Percentiles rank a stretch among this genome's conserved stretches.
Evolutionary conservation across 73 alveolate species (phyloP).

Genomic region (Uronychia binucleata): DNA sequence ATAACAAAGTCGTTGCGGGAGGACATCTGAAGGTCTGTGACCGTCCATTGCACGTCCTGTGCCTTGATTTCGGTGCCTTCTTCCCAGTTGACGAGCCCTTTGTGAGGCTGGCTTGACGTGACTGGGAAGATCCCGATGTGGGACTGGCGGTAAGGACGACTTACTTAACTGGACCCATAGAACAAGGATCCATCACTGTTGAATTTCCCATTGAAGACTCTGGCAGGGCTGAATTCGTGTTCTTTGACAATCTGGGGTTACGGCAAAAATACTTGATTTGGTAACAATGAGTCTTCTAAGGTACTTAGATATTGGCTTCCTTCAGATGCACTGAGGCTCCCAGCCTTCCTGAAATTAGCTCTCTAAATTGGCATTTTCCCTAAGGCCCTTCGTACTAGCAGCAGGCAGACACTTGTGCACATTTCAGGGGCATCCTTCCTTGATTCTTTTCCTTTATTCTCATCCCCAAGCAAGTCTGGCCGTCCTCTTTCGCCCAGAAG

Average conservation of each 20-base stretch:
- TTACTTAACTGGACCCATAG: background rate
- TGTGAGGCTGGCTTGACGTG: background rate
- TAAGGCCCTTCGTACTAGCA: too few species aligned
- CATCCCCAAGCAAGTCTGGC: too few species aligned
- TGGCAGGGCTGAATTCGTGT: background rate
- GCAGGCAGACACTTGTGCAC: too few species aligned
- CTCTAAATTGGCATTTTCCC: too few species aligned
- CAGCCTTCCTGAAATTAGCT: too few species aligned
- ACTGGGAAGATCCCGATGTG: background rate
- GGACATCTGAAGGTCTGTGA: constrained; percentile 60
- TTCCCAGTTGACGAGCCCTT: background rate
- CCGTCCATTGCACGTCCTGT: constrained; percentile 59
- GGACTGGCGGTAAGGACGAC: background rate
- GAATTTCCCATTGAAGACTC: background rate
- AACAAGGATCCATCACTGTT: background rate
- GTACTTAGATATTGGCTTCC: too few species aligned
- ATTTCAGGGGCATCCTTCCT: too few species aligned
- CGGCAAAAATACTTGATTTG: background rate
- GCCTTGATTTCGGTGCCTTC: constrained; percentile 17
- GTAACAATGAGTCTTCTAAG: too few species aligned
- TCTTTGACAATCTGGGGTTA: background rate
- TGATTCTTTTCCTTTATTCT: too few species aligned
- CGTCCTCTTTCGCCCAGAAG: too few species aligned
- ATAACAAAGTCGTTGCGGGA: constrained; percentile 49
- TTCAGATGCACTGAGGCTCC: too few species aligned